These are phyloP conservation scores for Thamnidium elegans DNA, from an alignment of 192 early-diverging fungal genomes.

Conservation along the genomic window DNA sequence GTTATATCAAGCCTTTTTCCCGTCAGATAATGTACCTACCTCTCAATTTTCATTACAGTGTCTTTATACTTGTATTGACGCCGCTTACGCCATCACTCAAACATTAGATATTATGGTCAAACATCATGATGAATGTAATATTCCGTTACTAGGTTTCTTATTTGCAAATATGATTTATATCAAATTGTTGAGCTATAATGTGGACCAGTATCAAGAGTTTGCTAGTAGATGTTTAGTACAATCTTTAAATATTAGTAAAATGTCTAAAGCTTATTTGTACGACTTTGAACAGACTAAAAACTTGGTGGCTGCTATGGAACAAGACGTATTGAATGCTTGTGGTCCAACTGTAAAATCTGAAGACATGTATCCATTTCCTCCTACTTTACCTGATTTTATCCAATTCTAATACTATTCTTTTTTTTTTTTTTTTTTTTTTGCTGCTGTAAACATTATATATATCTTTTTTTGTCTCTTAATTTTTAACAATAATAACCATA, in stretches of 20 bases:
- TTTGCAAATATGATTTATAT: constrained; percentile 37
- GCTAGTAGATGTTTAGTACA: constrained; percentile 25
- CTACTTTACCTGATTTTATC: constrained; percentile 6
- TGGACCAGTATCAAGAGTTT: constrained; percentile 26
- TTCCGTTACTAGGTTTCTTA: constrained; percentile 31
- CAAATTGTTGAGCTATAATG: constrained; percentile 31
- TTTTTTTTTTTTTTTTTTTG: neutral
- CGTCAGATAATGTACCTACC: constrained; percentile 31
- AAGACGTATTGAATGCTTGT: constrained; percentile 19
- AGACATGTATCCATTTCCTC: neutral
- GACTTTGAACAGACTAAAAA: constrained; percentile 36
- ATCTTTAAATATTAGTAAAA: constrained; percentile 29
- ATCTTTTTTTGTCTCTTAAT: too few relatives aligned
- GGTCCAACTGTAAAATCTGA: constrained; percentile 5
- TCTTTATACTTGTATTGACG: constrained; percentile 32
- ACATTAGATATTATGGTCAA: constrained; percentile 34
- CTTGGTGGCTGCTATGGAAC: constrained; percentile 33
- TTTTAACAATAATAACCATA: too few relatives aligned
- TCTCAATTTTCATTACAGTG: constrained; percentile 32
- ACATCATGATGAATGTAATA: constrained; percentile 33
- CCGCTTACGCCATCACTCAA: constrained; percentile 31
- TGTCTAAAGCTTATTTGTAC: constrained; percentile 30
- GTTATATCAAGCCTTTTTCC: constrained; percentile 36
- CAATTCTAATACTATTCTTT: neutral
- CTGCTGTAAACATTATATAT: neutral